Evolutionary conservation across 2,329 filamentous ascomycete species (phyloP).

Genomic region (Trichoderma sp.): DNA sequence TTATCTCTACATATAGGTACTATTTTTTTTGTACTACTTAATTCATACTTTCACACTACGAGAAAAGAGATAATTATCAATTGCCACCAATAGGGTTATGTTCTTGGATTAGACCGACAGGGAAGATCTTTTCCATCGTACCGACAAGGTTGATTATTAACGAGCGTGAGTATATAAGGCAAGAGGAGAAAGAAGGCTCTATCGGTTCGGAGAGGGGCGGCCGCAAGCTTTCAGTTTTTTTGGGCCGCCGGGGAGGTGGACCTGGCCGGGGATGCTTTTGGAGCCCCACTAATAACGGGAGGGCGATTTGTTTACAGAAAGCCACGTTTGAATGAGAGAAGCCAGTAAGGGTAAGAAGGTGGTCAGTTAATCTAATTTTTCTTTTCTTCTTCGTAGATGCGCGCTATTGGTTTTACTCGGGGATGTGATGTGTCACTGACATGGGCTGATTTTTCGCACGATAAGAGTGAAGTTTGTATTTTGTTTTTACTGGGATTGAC

Average conservation of each 20-base stretch:
- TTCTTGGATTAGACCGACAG: background rate
- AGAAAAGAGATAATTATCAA: background rate
- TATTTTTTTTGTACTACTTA: background rate
- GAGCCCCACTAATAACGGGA: background rate
- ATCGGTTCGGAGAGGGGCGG: constrained; percentile 9
- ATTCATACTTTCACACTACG: background rate
- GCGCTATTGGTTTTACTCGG: background rate
- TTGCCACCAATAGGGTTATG: background rate
- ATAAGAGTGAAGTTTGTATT: background rate
- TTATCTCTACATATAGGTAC: background rate
- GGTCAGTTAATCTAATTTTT: constrained; percentile 12
- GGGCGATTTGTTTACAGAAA: background rate
- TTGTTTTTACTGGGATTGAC: background rate
- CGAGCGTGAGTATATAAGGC: background rate
- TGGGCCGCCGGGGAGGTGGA: background rate
- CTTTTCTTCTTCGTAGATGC: no score
- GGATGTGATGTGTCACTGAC: background rate
- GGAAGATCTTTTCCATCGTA: background rate
- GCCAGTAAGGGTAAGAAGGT: background rate
- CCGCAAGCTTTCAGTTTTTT: background rate
- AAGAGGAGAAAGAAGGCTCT: background rate
- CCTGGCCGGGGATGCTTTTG: background rate
- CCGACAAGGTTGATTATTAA: background rate
- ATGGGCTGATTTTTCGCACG: constrained; percentile 5
- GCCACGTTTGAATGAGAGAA: constrained; percentile 1